Percentiles rank a stretch among this genome's conserved stretches.
These are phyloP conservation scores for Globisporangium ultimum DNA, from an alignment of 352 stramenopile genomes.

Conservation along the genomic window DNA sequence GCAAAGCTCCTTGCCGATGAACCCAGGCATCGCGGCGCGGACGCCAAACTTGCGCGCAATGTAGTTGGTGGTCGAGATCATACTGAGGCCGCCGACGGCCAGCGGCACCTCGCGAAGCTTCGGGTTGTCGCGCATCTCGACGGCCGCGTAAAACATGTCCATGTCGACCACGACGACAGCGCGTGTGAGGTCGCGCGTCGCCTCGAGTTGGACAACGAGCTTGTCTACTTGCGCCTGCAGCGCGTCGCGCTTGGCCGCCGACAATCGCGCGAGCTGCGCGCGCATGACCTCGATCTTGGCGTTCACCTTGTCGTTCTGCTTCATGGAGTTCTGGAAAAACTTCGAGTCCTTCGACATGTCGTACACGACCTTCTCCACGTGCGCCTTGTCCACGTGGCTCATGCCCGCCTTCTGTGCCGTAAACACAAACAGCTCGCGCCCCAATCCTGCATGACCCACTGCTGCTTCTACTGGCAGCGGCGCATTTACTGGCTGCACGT, in stretches of 20 bases:
- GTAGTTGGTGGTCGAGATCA: slow-evolving; percentile 98
- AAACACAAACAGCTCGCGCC: slow-evolving; percentile 73
- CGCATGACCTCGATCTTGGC: slow-evolving; percentile 74
- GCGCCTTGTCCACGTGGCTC: slow-evolving; percentile 82
- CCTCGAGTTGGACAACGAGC: slow-evolving; percentile 50
- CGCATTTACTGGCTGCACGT: slow-evolving; percentile 1
- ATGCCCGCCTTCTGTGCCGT: slow-evolving; percentile 87
- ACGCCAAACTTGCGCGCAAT: slow-evolving; percentile 92
- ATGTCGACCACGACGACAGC: slow-evolving; percentile 94
- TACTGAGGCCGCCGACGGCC: slow-evolving; percentile 89
- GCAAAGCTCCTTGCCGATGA: slow-evolving; percentile 95
- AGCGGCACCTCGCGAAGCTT: slow-evolving; percentile 86
- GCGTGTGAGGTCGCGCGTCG: slow-evolving; percentile 43
- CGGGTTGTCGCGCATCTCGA: slow-evolving; percentile 93
- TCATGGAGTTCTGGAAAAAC: slow-evolving; percentile 91
- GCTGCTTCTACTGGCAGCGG: no score
- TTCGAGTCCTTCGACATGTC: slow-evolving; percentile 92
- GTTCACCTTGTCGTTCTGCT: slow-evolving; percentile 88
- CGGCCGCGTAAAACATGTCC: slow-evolving; percentile 97
- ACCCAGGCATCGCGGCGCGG: slow-evolving; percentile 94
- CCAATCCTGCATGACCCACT: slow-evolving; percentile 7
- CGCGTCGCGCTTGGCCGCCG: slow-evolving; percentile 22
- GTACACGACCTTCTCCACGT: slow-evolving; percentile 92
- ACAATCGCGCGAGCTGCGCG: slow-evolving; percentile 53
- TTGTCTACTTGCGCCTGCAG: slow-evolving; percentile 42